Percentiles rank a stretch among this genome's conserved stretches.
Evolutionary conservation across 2,329 filamentous ascomycete species (phyloP).

Genomic region (Aurifilum marmelostoma): DNA sequence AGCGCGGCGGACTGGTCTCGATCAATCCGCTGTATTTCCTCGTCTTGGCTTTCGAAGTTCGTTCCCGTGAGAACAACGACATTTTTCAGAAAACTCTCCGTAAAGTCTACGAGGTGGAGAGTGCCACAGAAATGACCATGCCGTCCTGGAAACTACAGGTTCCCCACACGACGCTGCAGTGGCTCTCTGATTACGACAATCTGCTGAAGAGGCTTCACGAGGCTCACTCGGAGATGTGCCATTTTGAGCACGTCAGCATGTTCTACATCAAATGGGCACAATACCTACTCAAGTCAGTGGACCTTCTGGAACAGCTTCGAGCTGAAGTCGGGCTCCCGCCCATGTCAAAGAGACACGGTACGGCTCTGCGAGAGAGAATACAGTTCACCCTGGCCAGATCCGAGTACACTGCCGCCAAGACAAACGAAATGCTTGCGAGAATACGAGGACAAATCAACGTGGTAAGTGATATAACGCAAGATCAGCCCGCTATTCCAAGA

Average conservation of each 20-base stretch:
- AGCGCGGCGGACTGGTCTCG: conserved; percentile 10
- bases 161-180: conserved; percentile 1
- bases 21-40: conserved; percentile 17
- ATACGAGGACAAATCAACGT: conserved; percentile 17
- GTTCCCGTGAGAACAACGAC: conserved; percentile 6
- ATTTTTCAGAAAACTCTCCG: conserved; percentile 17
- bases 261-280: conserved; percentile 16
- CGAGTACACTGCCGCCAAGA: conserved; percentile 14
- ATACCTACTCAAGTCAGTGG: background rate
- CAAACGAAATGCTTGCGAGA: conserved; percentile 19
- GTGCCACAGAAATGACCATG: conserved; percentile 19
- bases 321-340: background rate
- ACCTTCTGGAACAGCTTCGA: background rate
- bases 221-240: conserved; percentile 20
- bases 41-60: conserved; percentile 11
- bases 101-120: conserved; percentile 18
- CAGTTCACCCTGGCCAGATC: conserved; percentile 13
- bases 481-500: background rate
- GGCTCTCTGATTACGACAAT: conserved; percentile 20
- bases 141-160: conserved; percentile 17
- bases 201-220: conserved; percentile 14
- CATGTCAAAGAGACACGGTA: background rate
- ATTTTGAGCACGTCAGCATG: conserved; percentile 6
- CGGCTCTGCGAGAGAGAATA: conserved; percentile 13
- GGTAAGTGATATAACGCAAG: background rate